Conservation (phyloP, 345 rosid genomes). For the Clausena lansium region DNA sequence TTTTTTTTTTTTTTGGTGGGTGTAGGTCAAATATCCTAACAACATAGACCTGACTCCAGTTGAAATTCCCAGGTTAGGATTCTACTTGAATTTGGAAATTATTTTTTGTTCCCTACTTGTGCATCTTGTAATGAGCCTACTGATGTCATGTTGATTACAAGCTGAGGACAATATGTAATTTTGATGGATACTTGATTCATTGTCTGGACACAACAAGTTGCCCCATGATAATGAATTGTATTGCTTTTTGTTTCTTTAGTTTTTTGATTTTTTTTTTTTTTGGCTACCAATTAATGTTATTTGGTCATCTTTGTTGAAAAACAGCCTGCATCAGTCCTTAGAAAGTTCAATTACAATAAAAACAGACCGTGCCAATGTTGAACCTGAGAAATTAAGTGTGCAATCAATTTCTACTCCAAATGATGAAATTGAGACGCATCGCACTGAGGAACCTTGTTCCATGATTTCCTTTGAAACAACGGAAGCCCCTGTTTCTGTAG, state of each 20-base stretch:
- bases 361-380: conserved; percentile 30
- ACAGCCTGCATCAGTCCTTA: conserved; percentile 45
- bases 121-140: neutral
- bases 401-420: conserved; percentile 31
- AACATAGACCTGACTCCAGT: conserved; percentile 74
- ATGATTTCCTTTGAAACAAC: conserved; percentile 91
- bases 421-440: conserved; percentile 34
- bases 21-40: conserved; percentile 82
- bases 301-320: conserved; percentile 26
- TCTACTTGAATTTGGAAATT: conserved; percentile 6
- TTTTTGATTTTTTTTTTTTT: conserved; percentile 3
- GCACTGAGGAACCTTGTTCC: conserved; percentile 52
- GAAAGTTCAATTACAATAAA: conserved; percentile 43
- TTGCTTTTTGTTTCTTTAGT: neutral
- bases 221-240: neutral
- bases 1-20: conserved; percentile 4
- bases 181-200: neutral
- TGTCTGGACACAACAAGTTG: neutral
- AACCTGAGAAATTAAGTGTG: conserved; percentile 42
- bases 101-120: conserved; percentile 1
- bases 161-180: conserved; percentile 12
- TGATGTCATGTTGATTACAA: conserved; percentile 1
- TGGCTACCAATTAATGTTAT: conserved; percentile 14
- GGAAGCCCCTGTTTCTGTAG: conserved; percentile 43
- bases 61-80: conserved; percentile 74